A percentile compares a stretch with the other conserved stretches of the same genome.
Evolutionary conservation across 2,329 filamentous ascomycete species (phyloP).

Genomic region (Apiospora arundinis): DNA sequence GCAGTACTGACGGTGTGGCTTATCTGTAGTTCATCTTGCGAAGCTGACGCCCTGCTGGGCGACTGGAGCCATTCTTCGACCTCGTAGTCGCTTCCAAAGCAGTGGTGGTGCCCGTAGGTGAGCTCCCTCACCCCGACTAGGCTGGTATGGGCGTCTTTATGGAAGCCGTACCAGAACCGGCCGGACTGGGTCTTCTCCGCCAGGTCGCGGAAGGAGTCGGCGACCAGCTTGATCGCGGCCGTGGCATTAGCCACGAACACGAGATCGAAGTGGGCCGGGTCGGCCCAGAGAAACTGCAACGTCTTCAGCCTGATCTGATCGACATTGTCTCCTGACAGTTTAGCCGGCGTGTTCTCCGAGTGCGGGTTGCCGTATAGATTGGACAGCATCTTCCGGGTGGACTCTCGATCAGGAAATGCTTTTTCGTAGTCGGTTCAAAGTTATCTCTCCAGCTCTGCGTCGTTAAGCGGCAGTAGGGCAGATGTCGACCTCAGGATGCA

Average conservation of each 20-base stretch:
- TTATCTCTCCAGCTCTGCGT: too few species aligned
- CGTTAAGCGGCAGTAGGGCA: too few species aligned
- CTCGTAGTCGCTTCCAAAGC: constrained; percentile 64
- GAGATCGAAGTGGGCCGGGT: constrained; percentile 64
- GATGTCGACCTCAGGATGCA: too few species aligned
- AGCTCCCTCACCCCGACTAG: constrained; percentile 73
- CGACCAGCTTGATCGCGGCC: constrained; percentile 79
- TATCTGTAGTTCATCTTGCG: too few species aligned
- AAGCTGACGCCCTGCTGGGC: constrained; percentile 33
- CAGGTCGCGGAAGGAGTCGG: constrained; percentile 61
- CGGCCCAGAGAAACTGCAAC: constrained; percentile 63
- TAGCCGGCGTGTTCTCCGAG: constrained; percentile 66
- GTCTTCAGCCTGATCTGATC: constrained; percentile 60
- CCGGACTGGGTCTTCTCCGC: constrained; percentile 52
- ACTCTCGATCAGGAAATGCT: too few species aligned
- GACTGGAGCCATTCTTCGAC: constrained; percentile 52
- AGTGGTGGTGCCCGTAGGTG: constrained; percentile 58
- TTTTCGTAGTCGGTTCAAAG: too few species aligned
- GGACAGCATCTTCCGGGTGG: constrained; percentile 57
- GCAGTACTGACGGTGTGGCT: too few species aligned
- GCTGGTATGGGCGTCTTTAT: constrained; percentile 65
- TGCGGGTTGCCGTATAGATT: constrained; percentile 74
- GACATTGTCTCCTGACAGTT: constrained; percentile 61
- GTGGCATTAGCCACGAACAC: constrained; percentile 93
- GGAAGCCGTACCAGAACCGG: constrained; percentile 65